These are phyloP conservation scores for Fibroporia radiculosa DNA, from an alignment of 768 basidiomycete species.

Conservation along the genomic window DNA sequence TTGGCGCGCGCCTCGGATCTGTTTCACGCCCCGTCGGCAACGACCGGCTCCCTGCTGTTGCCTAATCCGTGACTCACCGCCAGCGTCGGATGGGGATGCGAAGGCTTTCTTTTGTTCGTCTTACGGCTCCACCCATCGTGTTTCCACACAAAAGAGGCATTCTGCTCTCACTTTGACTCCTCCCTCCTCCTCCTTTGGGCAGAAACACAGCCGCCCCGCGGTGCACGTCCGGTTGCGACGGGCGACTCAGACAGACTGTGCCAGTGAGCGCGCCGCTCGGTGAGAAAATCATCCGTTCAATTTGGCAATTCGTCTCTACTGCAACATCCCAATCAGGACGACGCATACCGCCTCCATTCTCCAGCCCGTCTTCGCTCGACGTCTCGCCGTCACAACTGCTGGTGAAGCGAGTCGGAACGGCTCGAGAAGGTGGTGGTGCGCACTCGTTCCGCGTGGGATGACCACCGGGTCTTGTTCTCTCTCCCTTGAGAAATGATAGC, in stretches of 20 bases:
- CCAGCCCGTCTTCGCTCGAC: no score
- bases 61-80: neutral
- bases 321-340: neutral
- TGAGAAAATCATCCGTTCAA: neutral
- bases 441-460: neutral
- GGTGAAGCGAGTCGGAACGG: neutral
- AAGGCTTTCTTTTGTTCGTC: no score
- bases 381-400: neutral
- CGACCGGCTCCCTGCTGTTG: neutral
- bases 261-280: neutral
- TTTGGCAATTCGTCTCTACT: neutral
- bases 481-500: neutral
- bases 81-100: no score
- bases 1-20: neutral
- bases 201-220: neutral
- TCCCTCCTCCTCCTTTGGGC: neutral
- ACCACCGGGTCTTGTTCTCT: neutral
- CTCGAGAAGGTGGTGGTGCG: neutral
- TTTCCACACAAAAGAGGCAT: no score
- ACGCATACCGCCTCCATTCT: neutral
- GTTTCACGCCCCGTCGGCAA: neutral
- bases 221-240: neutral
- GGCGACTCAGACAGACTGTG: no score
- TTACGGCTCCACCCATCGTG: no score
- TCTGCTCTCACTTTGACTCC: neutral